These are phyloP conservation scores for Podila verticillata DNA, from an alignment of 192 early-diverging fungal species.

Conservation along the genomic window DNA sequence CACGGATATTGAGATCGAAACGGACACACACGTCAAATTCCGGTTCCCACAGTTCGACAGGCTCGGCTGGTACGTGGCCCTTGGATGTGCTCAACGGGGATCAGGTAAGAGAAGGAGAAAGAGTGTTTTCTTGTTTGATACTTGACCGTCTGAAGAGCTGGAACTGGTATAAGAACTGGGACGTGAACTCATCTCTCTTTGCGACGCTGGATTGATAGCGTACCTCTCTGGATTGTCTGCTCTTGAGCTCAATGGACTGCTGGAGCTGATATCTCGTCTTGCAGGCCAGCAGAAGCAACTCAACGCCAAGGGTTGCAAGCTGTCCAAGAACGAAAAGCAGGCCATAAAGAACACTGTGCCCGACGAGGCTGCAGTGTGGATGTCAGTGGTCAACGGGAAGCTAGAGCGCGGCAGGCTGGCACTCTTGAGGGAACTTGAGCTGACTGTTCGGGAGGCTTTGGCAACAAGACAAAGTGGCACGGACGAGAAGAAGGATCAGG, in stretches of 20 bases:
- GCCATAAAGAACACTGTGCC: background rate
- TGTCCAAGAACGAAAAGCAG: background rate
- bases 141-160: background rate
- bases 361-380: background rate
- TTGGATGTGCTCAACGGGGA: constrained; percentile 63
- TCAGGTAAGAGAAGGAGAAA: constrained; percentile 58
- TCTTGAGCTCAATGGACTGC: background rate
- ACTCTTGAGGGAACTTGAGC: background rate
- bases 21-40: constrained; percentile 81
- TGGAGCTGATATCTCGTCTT: background rate
- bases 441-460: too few relatives aligned
- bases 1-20: constrained; percentile 81
- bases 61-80: constrained; percentile 85
- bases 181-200: background rate
- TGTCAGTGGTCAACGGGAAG: background rate
- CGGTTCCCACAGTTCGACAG: constrained; percentile 87
- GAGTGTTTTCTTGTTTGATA: background rate
- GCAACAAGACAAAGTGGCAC: too few relatives aligned
- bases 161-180: background rate
- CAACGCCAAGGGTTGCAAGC: background rate
- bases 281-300: background rate
- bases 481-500: too few relatives aligned
- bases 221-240: background rate
- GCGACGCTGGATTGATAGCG: background rate
- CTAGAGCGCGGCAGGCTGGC: background rate